phyloP scores from a whole-genome alignment of 2,329 filamentous ascomycete species.

The Diatrype stigma region DNA sequence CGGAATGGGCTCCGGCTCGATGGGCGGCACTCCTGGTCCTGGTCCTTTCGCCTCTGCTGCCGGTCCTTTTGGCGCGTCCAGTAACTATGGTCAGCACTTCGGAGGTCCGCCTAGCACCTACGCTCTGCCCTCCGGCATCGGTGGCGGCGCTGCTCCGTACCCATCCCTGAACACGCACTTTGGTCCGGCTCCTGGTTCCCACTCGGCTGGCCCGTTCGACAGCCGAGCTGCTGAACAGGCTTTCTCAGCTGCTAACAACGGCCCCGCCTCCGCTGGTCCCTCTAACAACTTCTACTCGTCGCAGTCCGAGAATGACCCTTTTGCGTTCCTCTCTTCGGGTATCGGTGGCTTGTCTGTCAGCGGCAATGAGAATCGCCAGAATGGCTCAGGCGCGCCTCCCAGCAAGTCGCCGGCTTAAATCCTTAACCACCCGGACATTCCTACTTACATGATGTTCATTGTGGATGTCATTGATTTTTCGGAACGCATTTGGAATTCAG shows the following conservation, averaged over 20 bases:
- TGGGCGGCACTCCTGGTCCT: slow-evolving; percentile 76
- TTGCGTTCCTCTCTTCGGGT: slow-evolving; percentile 72
- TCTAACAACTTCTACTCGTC: slow-evolving; percentile 70
- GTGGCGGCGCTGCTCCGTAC: slow-evolving; percentile 73
- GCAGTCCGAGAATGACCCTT: slow-evolving; percentile 67
- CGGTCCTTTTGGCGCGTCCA: slow-evolving; percentile 62
- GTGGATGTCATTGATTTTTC: slow-evolving; percentile 21
- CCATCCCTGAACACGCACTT: slow-evolving; percentile 80
- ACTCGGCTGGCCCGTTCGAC: slow-evolving; percentile 84
- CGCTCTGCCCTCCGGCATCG: slow-evolving; percentile 79
- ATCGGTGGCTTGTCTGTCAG: slow-evolving; percentile 71
- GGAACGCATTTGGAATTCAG: slow-evolving; percentile 36
- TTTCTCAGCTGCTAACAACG: slow-evolving; percentile 84
- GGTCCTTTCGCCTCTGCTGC: slow-evolving; percentile 69
- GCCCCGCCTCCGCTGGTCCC: slow-evolving; percentile 70
- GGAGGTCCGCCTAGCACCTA: slow-evolving; percentile 86
- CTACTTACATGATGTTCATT: slow-evolving; percentile 8
- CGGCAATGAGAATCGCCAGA: slow-evolving; percentile 60
- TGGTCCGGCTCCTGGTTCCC: slow-evolving; percentile 70
- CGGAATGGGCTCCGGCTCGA: slow-evolving; percentile 81
- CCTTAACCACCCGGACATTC: slow-evolving; percentile 11
- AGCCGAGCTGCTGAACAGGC: slow-evolving; percentile 91
- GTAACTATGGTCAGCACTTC: slow-evolving; percentile 73
- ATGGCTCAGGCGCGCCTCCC: slow-evolving; percentile 51
- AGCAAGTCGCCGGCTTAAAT: slow-evolving; percentile 58